These are phyloP conservation scores for Sclerotiophoma versabilis DNA, from an alignment of 2,329 filamentous ascomycete species.

Conservation along the genomic window DNA sequence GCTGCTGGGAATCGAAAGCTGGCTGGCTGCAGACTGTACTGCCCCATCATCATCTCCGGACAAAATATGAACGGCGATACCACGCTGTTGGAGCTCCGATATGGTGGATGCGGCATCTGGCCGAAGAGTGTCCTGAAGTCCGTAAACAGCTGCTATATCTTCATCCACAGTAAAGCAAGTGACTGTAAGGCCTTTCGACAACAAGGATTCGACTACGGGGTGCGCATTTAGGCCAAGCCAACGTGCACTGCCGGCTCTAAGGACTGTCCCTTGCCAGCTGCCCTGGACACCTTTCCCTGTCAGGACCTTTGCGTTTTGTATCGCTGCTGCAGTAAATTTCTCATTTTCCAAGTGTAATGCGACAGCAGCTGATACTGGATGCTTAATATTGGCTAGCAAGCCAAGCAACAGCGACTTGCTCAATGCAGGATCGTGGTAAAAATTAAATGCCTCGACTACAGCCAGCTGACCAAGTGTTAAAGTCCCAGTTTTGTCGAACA, in stretches of 20 bases:
- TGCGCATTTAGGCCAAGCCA: constrained; percentile 56
- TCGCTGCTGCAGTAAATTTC: neutral
- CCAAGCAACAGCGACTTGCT: constrained; percentile 41
- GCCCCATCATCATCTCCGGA: constrained; percentile 63
- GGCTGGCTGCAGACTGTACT: constrained; percentile 55
- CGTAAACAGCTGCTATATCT: constrained; percentile 56
- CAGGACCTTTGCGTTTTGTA: constrained; percentile 43
- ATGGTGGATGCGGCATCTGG: constrained; percentile 61
- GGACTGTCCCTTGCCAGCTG: constrained; percentile 25
- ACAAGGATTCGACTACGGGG: constrained; percentile 51
- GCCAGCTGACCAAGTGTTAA: constrained; percentile 66
- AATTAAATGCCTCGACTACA: constrained; percentile 42
- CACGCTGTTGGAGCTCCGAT: constrained; percentile 55
- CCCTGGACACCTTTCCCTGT: constrained; percentile 56
- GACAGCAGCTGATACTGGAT: constrained; percentile 62
- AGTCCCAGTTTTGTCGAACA: constrained; percentile 84
- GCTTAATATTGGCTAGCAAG: constrained; percentile 54
- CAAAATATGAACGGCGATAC: constrained; percentile 62
- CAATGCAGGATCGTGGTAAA: constrained; percentile 9
- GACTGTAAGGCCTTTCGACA: constrained; percentile 29
- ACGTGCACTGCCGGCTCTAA: constrained; percentile 57
- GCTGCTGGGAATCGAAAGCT: constrained; percentile 41
- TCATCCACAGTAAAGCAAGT: constrained; percentile 64
- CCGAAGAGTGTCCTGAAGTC: constrained; percentile 58
- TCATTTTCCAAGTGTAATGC: constrained; percentile 49